A percentile compares a stretch with the other conserved stretches of the same genome.
phyloP scores from a whole-genome alignment of 345 rosid genomes.

The Aquilaria yunnanensis region DNA sequence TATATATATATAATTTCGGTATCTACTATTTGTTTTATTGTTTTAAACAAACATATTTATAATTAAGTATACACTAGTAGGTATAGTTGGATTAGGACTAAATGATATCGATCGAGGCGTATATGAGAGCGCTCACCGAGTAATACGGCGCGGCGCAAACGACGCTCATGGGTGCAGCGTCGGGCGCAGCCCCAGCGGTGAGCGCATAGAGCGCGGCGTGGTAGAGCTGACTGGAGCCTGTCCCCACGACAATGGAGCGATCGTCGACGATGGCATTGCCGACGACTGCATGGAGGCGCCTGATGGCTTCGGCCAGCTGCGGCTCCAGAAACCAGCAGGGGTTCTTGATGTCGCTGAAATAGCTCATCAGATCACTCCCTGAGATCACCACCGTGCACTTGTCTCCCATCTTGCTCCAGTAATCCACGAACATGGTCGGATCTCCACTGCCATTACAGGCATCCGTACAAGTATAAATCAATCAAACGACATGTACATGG shows the following conservation, averaged over 20 bases:
- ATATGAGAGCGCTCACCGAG: conserved; percentile 42
- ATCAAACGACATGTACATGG: neutral
- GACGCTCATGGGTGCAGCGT: conserved; percentile 45
- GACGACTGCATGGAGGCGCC: conserved; percentile 45
- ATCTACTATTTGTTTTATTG: no score
- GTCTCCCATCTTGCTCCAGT: conserved; percentile 64
- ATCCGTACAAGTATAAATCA: neutral
- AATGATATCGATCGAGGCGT: neutral
- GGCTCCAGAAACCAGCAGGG: conserved; percentile 82
- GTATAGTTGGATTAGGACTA: no score
- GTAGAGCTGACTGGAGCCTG: conserved; percentile 79
- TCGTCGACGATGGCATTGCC: conserved; percentile 61
- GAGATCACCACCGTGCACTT: conserved; percentile 53
- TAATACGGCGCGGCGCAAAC: conserved; percentile 89
- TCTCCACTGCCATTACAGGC: conserved; percentile 56
- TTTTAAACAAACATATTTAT: no score
- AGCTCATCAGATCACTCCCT: conserved; percentile 76
- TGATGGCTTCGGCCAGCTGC: conserved; percentile 52
- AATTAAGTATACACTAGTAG: no score
- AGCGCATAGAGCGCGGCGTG: conserved; percentile 79
- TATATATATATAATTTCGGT: no score
- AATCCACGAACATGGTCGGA: conserved; percentile 69
- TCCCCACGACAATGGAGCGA: conserved; percentile 61
- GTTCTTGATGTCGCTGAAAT: conserved; percentile 47
- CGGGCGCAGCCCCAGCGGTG: conserved; percentile 29